Percentiles rank a stretch among this genome's conserved stretches.
These are phyloP conservation scores for Dalbergia oliveri DNA, from an alignment of 306 rosid genomes.

Conservation along the genomic window DNA sequence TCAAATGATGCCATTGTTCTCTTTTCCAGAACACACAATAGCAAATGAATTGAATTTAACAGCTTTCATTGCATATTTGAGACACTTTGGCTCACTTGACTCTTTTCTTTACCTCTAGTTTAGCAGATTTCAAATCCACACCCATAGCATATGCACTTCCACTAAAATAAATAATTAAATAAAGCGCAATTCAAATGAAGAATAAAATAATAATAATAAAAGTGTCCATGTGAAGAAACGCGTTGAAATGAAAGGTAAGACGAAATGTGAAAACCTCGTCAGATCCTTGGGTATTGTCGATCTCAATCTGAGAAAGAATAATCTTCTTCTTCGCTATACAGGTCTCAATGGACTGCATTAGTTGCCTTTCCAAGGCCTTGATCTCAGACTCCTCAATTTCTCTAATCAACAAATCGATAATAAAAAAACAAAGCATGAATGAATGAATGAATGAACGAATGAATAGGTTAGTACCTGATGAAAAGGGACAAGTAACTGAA, in stretches of 20 bases:
- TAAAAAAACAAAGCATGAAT: no score
- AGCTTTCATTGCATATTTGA: constrained; percentile 2
- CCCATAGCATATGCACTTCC: not conserved
- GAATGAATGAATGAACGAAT: no score
- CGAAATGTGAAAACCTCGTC: constrained; percentile 62
- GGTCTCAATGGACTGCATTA: constrained; percentile 78
- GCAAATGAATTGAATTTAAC: not conserved
- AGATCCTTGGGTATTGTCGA: constrained; percentile 67
- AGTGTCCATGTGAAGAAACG: not conserved
- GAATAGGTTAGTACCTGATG: constrained; percentile 58
- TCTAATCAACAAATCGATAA: constrained; percentile 40
- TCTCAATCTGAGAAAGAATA: constrained; percentile 69
- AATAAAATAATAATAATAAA: not conserved
- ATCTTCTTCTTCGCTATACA: constrained; percentile 74
- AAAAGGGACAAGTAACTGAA: constrained; percentile 93
- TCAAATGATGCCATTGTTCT: not conserved
- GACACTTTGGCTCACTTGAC: not conserved
- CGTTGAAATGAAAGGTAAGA: not conserved
- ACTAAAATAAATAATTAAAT: not conserved
- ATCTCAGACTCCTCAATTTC: constrained; percentile 78
- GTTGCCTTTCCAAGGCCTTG: constrained; percentile 73
- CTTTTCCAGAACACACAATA: not conserved
- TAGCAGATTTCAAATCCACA: not conserved
- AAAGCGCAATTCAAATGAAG: constrained; percentile 1
- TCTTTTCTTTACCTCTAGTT: constrained; percentile 13